phyloP scores from a whole-genome alignment of 768 basidiomycete species.

The Hygrocybe punicea region DNA sequence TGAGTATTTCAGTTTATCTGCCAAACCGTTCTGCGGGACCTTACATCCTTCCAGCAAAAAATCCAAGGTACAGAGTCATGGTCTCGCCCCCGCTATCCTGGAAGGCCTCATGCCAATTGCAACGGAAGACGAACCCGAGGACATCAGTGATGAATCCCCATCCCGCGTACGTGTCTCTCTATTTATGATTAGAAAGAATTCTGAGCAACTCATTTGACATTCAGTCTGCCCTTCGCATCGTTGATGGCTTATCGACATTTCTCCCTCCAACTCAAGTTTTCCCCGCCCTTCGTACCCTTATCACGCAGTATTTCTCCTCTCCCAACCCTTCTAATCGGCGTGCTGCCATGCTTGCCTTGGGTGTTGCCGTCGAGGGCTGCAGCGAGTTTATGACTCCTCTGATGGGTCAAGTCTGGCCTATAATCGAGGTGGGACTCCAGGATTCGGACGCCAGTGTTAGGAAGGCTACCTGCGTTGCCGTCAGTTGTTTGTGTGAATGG shows the following conservation, averaged over 20 bases:
- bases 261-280: slow-evolving; percentile 95
- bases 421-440: slow-evolving; percentile 82
- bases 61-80: slow-evolving; percentile 84
- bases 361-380: slow-evolving; percentile 95
- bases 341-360: slow-evolving; percentile 91
- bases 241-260: slow-evolving; percentile 88
- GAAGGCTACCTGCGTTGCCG: slow-evolving; percentile 93
- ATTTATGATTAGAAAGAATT: neutral
- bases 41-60: slow-evolving; percentile 69
- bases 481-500: slow-evolving; percentile 97
- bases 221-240: slow-evolving; percentile 85
- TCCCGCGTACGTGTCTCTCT: slow-evolving; percentile 64
- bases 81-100: slow-evolving; percentile 80
- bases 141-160: slow-evolving; percentile 89
- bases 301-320: slow-evolving; percentile 82
- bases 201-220: neutral
- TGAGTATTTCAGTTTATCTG: slow-evolving; percentile 30
- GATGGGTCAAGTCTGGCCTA: slow-evolving; percentile 89
- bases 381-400: slow-evolving; percentile 96
- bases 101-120: slow-evolving; percentile 92
- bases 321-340: slow-evolving; percentile 76
- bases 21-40: neutral
- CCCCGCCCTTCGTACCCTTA: slow-evolving; percentile 80
- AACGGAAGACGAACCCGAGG: slow-evolving; percentile 90
- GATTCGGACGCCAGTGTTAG: slow-evolving; percentile 83